Evolutionary conservation across 768 basidiomycete genomes (phyloP).

Genomic region (Suillus sp.): DNA sequence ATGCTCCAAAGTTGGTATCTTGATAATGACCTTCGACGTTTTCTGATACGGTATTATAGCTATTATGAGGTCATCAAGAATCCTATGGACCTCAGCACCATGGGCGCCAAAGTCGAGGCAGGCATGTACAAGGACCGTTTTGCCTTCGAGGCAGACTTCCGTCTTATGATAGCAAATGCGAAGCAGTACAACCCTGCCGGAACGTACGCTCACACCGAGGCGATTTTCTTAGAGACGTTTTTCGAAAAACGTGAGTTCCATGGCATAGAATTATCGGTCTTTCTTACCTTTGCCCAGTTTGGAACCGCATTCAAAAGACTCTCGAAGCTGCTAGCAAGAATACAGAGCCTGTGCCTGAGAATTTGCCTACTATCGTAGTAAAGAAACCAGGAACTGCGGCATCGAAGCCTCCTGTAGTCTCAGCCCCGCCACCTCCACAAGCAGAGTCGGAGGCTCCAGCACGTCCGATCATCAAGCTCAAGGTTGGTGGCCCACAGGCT

Average conservation of each 20-base stretch:
- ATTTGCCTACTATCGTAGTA: conserved; percentile 28
- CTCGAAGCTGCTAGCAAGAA: conserved; percentile 65
- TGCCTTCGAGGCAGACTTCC: conserved; percentile 85
- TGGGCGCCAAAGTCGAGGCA: conserved; percentile 81
- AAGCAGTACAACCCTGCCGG: conserved; percentile 79
- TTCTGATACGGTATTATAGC: conserved; percentile 40
- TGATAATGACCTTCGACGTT: conserved; percentile 6
- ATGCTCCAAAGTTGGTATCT: conserved; percentile 72
- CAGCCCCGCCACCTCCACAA: conserved; percentile 31
- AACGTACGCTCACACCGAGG: conserved; percentile 74
- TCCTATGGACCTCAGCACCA: conserved; percentile 94
- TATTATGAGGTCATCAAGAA: conserved; percentile 90
- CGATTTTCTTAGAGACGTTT: conserved; percentile 71
- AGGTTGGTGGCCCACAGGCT: conserved; percentile 48
- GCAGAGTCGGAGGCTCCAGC: conserved; percentile 42
- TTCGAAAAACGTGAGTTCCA: conserved; percentile 80
- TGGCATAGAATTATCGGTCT: conserved; percentile 8
- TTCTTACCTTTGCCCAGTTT: conserved; percentile 52
- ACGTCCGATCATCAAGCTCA: conserved; percentile 69
- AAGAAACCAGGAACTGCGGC: conserved; percentile 20
- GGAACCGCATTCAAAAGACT: conserved; percentile 86
- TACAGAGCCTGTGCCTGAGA: conserved; percentile 25
- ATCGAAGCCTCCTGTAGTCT: conserved; percentile 6
- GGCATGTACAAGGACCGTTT: conserved; percentile 86
- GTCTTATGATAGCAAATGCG: conserved; percentile 85